Base-by-base conservation (phyloP, 805 yeast genomes). In the Cyberlindnera subsufficiens region DNA sequence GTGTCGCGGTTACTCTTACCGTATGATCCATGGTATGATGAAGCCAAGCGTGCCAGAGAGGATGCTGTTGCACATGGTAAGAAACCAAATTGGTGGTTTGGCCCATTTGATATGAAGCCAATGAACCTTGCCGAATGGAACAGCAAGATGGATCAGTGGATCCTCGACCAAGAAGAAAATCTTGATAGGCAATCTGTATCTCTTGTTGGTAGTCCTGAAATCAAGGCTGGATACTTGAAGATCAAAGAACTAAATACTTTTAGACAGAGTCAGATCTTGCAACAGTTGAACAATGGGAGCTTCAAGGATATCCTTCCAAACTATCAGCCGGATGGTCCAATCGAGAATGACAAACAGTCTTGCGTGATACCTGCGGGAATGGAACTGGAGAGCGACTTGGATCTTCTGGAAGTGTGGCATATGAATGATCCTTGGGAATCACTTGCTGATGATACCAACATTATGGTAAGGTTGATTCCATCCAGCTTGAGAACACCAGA, bases 1-100 rank as follows among this genome's bases (percentile, higher is more conserved):
- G 50, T 70, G 6, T 66, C 76, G 14, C 65, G 90, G 42, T 51
- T 80, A 32, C 53, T 68, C 38, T 40, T 69, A 13, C 68, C 68
- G 34, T 68, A 66, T 46, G 90, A 83, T 55, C 90, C 90, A 9
- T 83, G 90, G 90, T 69, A 62, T 20, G 86, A 78, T 29, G 88
- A 83, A 54, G 86, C 88, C 3, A 68, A 60, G 37, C 53, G 56
- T 15, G 82, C 78, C 30, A 72, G 87, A 32, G 63, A 62, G 16
- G 58, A 69, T 44, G 74, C 74, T 0, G 32, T 60, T 16, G 58
- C 61, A 1, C 60, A 65, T 30, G 83, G 84, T 6, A 66, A 67
- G 42, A 64, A 63, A 30, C 72, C 75, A 3, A 71, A 72, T 36
- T 66, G 69, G 61, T 83, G 89, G 89, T 79, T 74, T 58, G 90